Evolutionary conservation across 2,329 filamentous ascomycete genomes (phyloP).

Genomic region (Aspergillus pseudoterreus): DNA sequence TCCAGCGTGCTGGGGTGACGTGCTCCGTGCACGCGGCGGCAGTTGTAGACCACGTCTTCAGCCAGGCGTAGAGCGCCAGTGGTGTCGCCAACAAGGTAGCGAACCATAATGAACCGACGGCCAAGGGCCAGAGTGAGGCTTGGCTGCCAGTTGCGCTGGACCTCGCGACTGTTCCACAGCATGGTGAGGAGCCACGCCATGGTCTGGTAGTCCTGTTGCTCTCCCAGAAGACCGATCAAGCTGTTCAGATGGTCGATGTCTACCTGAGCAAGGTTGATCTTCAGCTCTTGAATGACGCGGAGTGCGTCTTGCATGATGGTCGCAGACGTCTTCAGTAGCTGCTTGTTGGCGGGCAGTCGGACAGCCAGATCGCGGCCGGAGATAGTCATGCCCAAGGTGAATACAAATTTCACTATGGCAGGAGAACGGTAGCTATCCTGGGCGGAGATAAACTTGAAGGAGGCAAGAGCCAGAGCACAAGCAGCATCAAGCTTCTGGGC

Average conservation of each 20-base stretch:
- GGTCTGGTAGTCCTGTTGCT: constrained; percentile 44
- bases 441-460: constrained; percentile 32
- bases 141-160: constrained; percentile 35
- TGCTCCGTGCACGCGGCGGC: constrained; percentile 50
- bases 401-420: constrained; percentile 31
- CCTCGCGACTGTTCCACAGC: constrained; percentile 46
- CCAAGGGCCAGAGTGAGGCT: constrained; percentile 47
- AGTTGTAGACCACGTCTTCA: constrained; percentile 55
- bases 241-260: constrained; percentile 39
- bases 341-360: constrained; percentile 31
- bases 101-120: constrained; percentile 48
- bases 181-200: constrained; percentile 40
- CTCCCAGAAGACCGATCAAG: constrained; percentile 42
- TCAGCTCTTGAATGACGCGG: constrained; percentile 35
- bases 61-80: constrained; percentile 45
- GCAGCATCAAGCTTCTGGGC: constrained; percentile 27
- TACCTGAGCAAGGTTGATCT: constrained; percentile 44
- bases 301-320: constrained; percentile 42
- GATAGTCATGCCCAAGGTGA: constrained; percentile 31
- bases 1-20: constrained; percentile 47
- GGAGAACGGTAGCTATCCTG: constrained; percentile 28
- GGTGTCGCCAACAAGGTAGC: constrained; percentile 47
- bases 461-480: constrained; percentile 28
- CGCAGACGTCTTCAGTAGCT: constrained; percentile 38
- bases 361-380: constrained; percentile 29